Conservation (phyloP, 73 alveolate genomes). For the Durusdinium trenchii region DNA sequence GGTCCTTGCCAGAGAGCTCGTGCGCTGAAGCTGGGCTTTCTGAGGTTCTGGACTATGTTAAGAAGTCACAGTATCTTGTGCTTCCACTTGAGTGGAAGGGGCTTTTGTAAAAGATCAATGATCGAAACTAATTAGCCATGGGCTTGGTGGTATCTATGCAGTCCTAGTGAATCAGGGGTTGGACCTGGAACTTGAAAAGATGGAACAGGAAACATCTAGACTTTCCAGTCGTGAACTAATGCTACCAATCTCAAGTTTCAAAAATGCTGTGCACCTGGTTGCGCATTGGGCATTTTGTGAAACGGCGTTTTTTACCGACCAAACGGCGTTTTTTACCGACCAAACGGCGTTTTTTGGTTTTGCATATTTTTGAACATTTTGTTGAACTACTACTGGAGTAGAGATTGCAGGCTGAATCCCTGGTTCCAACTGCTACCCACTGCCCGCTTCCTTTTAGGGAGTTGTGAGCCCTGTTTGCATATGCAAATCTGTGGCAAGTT, state of each 20-base stretch:
- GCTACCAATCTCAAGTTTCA: no score
- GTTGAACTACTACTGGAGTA: background rate
- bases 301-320: constrained; percentile 14
- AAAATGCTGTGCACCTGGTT: no score
- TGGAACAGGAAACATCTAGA: no score
- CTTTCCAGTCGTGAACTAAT: background rate
- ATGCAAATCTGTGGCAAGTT: background rate
- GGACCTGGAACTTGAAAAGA: no score
- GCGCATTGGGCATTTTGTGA: background rate
- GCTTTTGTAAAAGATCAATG: background rate
- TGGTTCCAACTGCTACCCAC: background rate
- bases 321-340: constrained; percentile 47
- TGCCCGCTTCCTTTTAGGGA: background rate
- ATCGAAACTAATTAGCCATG: no score
- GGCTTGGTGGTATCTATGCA: no score
- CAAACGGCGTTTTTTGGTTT: constrained; percentile 23
- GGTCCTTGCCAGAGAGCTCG: background rate
- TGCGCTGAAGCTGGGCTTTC: background rate
- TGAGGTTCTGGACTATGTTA: background rate
- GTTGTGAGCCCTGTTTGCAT: background rate
- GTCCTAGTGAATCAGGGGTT: no score
- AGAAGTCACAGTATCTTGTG: background rate
- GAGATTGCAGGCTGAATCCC: background rate
- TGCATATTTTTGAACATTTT: background rate
- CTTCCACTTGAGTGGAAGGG: constrained; percentile 9